These are phyloP conservation scores for Ligustrum vulgare DNA, from an alignment of 257 asterid genomes.

Conservation along the genomic window DNA sequence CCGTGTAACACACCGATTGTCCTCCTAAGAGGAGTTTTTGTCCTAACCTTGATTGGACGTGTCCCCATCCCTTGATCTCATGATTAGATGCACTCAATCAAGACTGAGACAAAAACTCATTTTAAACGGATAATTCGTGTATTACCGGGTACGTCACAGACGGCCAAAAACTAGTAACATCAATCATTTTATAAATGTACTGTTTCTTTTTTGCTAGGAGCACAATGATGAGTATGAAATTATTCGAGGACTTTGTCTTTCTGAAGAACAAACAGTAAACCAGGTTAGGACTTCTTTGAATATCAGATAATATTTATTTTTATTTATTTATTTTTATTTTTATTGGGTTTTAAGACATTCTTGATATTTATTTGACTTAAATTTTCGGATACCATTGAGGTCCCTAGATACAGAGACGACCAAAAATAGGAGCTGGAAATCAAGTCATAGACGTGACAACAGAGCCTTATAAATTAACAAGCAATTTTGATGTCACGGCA, in stretches of 20 bases:
- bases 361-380: background rate
- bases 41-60: no score
- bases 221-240: conserved; percentile 78
- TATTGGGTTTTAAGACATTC: background rate
- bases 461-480: conserved; percentile 48
- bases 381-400: conserved; percentile 13
- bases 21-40: no score
- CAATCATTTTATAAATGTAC: no score
- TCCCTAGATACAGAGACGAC: conserved; percentile 42
- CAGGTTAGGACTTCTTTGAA: conserved; percentile 43
- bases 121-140: no score
- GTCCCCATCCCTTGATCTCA: no score
- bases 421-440: conserved; percentile 44
- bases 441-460: conserved; percentile 40
- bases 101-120: no score
- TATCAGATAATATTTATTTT: no score
- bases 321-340: background rate
- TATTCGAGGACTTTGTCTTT: conserved; percentile 86
- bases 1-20: no score
- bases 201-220: conserved; percentile 50
- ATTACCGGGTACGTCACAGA: no score
- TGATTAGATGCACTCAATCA: no score
- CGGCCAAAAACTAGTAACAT: no score
- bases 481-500: conserved; percentile 55
- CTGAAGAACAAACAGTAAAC: conserved; percentile 88